Conservation (phyloP, 1,284 basidiomycete species). For the Schizopora paradoxa region DNA sequence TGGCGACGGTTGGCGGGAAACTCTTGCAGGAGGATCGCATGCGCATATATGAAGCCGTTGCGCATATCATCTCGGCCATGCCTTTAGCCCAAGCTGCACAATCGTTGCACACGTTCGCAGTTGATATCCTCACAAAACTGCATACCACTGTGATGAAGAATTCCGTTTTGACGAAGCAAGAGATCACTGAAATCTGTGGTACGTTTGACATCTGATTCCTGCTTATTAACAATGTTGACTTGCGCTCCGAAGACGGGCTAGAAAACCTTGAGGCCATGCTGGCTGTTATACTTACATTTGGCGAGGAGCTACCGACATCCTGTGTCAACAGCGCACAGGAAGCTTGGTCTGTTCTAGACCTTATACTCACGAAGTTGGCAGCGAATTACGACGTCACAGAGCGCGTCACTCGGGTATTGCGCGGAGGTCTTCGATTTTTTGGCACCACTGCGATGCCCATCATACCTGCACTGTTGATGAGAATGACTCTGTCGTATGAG, state of each 20-base stretch:
- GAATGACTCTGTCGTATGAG: conserved; percentile 79
- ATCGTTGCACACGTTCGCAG: conserved; percentile 79
- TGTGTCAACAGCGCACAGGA: conserved; percentile 79
- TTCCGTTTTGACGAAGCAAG: conserved; percentile 51
- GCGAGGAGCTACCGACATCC: conserved; percentile 72
- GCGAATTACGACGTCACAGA: conserved; percentile 78
- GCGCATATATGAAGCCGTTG: conserved; percentile 93
- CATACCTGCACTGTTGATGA: conserved; percentile 64
- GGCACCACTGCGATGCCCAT: conserved; percentile 62
- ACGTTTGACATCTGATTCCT: conserved; percentile 53
- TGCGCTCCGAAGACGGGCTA: conserved; percentile 54
- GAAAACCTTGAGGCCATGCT: conserved; percentile 91
- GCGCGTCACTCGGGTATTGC: conserved; percentile 80
- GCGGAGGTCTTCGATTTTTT: conserved; percentile 82
- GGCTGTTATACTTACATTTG: conserved; percentile 72
- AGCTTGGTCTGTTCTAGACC: conserved; percentile 82
- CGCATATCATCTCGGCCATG: conserved; percentile 92
- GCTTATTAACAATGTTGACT: conserved; percentile 19
- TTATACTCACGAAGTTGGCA: conserved; percentile 78
- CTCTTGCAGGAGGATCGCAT: conserved; percentile 84
- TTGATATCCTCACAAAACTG: conserved; percentile 68
- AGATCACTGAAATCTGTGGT: no score
- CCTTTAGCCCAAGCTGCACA: conserved; percentile 79
- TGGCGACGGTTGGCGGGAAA: conserved; percentile 71
- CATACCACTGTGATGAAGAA: conserved; percentile 53